phyloP scores from a whole-genome alignment of 129 eudicot genomes.

The Flaveria trinervia region DNA sequence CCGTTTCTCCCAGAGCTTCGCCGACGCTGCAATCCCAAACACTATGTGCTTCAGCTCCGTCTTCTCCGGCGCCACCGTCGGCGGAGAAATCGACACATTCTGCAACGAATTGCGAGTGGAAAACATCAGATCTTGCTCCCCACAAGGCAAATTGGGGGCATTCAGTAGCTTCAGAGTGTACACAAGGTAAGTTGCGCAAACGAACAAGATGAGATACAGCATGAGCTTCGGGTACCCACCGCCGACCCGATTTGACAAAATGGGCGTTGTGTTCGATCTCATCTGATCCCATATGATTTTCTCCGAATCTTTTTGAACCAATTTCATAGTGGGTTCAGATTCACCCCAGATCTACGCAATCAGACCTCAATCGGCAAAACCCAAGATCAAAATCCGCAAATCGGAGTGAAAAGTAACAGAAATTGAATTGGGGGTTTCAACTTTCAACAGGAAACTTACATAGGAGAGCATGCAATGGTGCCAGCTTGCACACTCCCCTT shows the following conservation, averaged over 20 bases:
- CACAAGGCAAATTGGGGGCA: conserved; percentile 20
- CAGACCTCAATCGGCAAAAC: conserved; percentile 16
- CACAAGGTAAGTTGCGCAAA: conserved; percentile 67
- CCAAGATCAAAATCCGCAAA: conserved; percentile 1
- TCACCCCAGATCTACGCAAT: conserved; percentile 31
- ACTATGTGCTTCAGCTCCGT: conserved; percentile 70
- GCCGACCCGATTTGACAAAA: conserved; percentile 37
- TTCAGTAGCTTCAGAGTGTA: conserved; percentile 73
- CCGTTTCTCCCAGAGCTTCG: conserved; percentile 74
- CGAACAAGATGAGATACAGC: conserved; percentile 60
- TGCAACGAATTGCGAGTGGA: conserved; percentile 27
- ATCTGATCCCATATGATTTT: conserved; percentile 48
- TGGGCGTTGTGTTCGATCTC: conserved; percentile 31
- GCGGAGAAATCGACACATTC: conserved; percentile 14
- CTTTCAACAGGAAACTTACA: conserved; percentile 14
- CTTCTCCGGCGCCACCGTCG: conserved; percentile 19
- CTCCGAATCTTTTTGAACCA: conserved; percentile 51
- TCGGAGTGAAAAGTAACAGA: neutral
- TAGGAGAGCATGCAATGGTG: conserved; percentile 64
- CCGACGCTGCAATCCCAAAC: conserved; percentile 91
- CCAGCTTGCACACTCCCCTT: conserved; percentile 62
- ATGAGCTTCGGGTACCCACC: conserved; percentile 52
- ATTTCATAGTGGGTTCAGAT: conserved; percentile 43
- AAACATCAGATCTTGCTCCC: conserved; percentile 37
- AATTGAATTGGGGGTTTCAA: conserved; percentile 28